phyloP scores from a whole-genome alignment of 1,284 basidiomycete genomes.

The Gomphus bonarii region DNA sequence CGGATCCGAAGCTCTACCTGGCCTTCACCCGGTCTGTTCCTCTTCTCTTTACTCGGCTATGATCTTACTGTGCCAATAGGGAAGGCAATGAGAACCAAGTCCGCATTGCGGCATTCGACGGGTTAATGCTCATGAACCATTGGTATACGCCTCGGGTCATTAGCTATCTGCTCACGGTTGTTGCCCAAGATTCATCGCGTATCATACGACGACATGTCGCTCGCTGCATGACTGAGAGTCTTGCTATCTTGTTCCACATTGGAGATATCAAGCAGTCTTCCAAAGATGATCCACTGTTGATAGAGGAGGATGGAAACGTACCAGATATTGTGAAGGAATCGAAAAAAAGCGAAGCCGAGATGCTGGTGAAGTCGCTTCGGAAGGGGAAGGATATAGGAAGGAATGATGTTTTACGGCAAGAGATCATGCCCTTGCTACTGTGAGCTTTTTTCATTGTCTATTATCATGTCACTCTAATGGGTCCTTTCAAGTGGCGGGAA shows the following conservation, averaged over 20 bases:
- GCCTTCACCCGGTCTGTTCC: slow-evolving; percentile 72
- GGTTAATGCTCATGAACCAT: slow-evolving; percentile 75
- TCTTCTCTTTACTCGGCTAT: not conserved
- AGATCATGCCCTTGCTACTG: slow-evolving; percentile 73
- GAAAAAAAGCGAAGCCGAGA: slow-evolving; percentile 72
- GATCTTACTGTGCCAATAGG: slow-evolving; percentile 29
- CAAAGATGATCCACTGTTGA: slow-evolving; percentile 72
- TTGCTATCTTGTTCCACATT: slow-evolving; percentile 80
- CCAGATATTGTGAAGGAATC: slow-evolving; percentile 63
- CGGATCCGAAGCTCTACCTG: slow-evolving; percentile 77
- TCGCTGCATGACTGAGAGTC: slow-evolving; percentile 75
- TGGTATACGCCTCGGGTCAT: slow-evolving; percentile 80
- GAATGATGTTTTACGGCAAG: slow-evolving; percentile 70
- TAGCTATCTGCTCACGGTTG: slow-evolving; percentile 84
- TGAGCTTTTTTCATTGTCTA: slow-evolving; percentile 30
- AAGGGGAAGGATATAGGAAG: slow-evolving; percentile 82
- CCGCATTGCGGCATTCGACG: slow-evolving; percentile 88
- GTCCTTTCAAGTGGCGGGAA: slow-evolving; percentile 44
- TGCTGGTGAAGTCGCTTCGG: slow-evolving; percentile 70
- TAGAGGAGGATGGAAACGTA: slow-evolving; percentile 75
- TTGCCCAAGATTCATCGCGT: slow-evolving; percentile 80
- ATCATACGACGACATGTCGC: slow-evolving; percentile 81
- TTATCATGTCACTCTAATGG: slow-evolving; percentile 10
- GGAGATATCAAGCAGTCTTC: slow-evolving; percentile 75
- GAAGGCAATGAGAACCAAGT: slow-evolving; percentile 92